Conservation (phyloP, 2,329 filamentous ascomycete species). For the Microcera coccophila region DNA sequence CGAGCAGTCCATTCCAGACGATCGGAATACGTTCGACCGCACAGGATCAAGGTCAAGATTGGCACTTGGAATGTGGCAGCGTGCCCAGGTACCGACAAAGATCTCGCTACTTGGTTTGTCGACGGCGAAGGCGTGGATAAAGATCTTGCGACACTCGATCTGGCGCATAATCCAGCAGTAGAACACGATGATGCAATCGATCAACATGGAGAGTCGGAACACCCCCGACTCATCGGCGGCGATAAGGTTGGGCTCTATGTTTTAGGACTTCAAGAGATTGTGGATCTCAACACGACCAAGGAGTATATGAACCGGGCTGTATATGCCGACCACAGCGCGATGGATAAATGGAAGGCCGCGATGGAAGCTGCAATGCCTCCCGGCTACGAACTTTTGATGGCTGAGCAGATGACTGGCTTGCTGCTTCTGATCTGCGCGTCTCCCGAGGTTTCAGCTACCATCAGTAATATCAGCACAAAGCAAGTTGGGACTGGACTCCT, state of each 20-base stretch:
- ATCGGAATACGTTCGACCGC: slow-evolving; percentile 72
- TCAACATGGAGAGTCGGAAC: slow-evolving; percentile 31
- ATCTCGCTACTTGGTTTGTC: slow-evolving; percentile 86
- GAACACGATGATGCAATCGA: slow-evolving; percentile 31
- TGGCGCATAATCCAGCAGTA: slow-evolving; percentile 39
- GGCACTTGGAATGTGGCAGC: slow-evolving; percentile 95
- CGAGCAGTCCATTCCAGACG: slow-evolving; percentile 67
- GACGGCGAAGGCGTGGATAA: slow-evolving; percentile 67
- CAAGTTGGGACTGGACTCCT: slow-evolving; percentile 85
- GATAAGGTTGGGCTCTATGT: slow-evolving; percentile 85
- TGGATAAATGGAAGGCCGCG: slow-evolving; percentile 76
- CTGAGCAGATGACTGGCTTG: slow-evolving; percentile 83
- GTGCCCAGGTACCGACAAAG: slow-evolving; percentile 78
- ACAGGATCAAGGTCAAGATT: slow-evolving; percentile 77
- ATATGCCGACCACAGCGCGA: slow-evolving; percentile 68
- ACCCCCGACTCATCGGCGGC: slow-evolving; percentile 49
- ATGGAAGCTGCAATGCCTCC: slow-evolving; percentile 69
- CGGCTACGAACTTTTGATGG: slow-evolving; percentile 72
- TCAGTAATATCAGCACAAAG: slow-evolving; percentile 77
- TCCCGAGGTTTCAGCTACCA: slow-evolving; percentile 65
- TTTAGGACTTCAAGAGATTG: slow-evolving; percentile 85
- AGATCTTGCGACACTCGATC: slow-evolving; percentile 52
- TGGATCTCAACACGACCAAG: slow-evolving; percentile 75
- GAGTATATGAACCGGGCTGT: slow-evolving; percentile 66
- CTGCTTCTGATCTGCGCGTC: slow-evolving; percentile 83